These are phyloP conservation scores for Phaseolus lunatus DNA, from an alignment of 306 rosid species.

Conservation along the genomic window DNA sequence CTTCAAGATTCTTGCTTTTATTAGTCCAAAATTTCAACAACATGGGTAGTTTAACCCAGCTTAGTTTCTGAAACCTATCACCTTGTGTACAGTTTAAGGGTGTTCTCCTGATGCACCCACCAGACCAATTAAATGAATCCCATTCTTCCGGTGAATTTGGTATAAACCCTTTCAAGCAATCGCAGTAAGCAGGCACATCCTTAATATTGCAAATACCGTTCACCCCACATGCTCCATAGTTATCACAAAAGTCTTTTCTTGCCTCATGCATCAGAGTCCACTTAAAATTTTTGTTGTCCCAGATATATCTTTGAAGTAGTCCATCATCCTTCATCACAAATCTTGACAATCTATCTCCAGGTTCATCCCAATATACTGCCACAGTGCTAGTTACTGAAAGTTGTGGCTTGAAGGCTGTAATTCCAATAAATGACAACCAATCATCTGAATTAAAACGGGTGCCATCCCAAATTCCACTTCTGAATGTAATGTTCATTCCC, in stretches of 20 bases:
- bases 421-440: slow-evolving; percentile 2
- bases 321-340: slow-evolving; percentile 37
- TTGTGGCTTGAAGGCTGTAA: slow-evolving; percentile 35
- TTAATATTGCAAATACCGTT: slow-evolving; percentile 46
- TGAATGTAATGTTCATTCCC: slow-evolving; percentile 14
- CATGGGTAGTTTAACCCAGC: slow-evolving; percentile 51
- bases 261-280: slow-evolving; percentile 36
- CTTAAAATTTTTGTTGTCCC: slow-evolving; percentile 9
- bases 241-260: slow-evolving; percentile 50
- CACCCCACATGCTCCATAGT: slow-evolving; percentile 49
- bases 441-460: slow-evolving; percentile 31
- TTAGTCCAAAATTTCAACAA: slow-evolving; percentile 41
- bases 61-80: slow-evolving; percentile 44
- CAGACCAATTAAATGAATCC: slow-evolving; percentile 33
- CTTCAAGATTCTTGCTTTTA: slow-evolving; percentile 36
- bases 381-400: slow-evolving; percentile 28
- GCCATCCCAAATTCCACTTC: slow-evolving; percentile 38
- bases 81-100: slow-evolving; percentile 40
- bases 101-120: slow-evolving; percentile 47
- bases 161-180: slow-evolving; percentile 48
- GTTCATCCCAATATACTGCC: slow-evolving; percentile 40
- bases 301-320: slow-evolving; percentile 22
- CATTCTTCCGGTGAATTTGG: slow-evolving; percentile 45
- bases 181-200: slow-evolving; percentile 40
- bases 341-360: slow-evolving; percentile 40